Conservation (phyloP, 2,329 filamentous ascomycete species). For the Stenocarpella maydis region DNA sequence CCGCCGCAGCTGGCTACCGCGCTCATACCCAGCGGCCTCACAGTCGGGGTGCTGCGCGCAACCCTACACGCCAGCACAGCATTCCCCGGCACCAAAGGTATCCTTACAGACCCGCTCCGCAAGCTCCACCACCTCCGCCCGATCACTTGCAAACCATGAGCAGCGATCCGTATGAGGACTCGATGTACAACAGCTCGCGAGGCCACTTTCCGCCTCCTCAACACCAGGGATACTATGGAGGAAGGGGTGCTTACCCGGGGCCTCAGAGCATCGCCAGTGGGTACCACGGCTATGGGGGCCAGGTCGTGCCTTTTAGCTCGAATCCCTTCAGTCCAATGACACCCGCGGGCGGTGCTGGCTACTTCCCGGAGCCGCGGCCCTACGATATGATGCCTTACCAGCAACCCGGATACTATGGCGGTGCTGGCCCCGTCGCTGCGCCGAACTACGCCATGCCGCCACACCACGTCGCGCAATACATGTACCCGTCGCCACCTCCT, state of each 20-base stretch:
- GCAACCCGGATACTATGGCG: conserved; percentile 47
- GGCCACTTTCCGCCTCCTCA: conserved; percentile 45
- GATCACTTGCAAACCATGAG: conserved; percentile 53
- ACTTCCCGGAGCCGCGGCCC: conserved; percentile 51
- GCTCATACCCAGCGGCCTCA: conserved; percentile 40
- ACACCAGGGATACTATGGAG: conserved; percentile 44
- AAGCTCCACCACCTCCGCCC: conserved; percentile 50
- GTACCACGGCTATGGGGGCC: conserved; percentile 48
- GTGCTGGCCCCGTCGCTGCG: conserved; percentile 37
- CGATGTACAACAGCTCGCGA: conserved; percentile 45
- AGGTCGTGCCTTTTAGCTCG: conserved; percentile 57
- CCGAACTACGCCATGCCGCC: conserved; percentile 43
- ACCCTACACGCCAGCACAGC: conserved; percentile 48
- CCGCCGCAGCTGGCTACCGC: conserved; percentile 50
- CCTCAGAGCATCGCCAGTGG: conserved; percentile 57
- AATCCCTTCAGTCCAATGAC: conserved; percentile 56
- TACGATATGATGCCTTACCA: conserved; percentile 63
- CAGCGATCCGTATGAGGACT: conserved; percentile 71
- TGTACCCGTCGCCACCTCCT: conserved; percentile 51
- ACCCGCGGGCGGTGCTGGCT: conserved; percentile 48
- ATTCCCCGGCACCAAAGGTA: conserved; percentile 45
- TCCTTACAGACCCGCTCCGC: conserved; percentile 41
- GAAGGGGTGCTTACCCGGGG: conserved; percentile 46
- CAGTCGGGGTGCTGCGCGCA: conserved; percentile 49
- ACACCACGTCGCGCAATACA: conserved; percentile 49